Conservation (phyloP, 108 stramenopile genomes). For the Discostella pseudostelligera region DNA sequence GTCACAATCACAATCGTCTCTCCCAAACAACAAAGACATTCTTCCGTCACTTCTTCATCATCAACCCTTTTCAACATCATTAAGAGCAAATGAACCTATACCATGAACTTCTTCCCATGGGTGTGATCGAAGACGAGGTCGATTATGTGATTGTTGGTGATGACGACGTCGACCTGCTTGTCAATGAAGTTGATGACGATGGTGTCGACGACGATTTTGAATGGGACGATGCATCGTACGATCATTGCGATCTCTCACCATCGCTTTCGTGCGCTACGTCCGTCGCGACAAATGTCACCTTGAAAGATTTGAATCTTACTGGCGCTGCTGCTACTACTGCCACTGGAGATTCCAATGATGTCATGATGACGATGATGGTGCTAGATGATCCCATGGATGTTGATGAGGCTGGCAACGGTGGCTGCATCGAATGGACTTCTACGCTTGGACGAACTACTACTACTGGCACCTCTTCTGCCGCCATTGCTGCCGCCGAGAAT, state of each 20-base stretch:
- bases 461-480: too few species aligned
- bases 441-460: too few species aligned
- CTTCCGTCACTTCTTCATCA: too few species aligned
- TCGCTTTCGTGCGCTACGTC: constrained; percentile 42
- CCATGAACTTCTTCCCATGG: not conserved
- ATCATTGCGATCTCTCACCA: constrained; percentile 45
- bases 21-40: too few species aligned
- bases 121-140: constrained; percentile 33
- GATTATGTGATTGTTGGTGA: constrained; percentile 45
- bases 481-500: too few species aligned
- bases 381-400: not conserved
- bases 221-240: constrained; percentile 15
- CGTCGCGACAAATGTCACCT: constrained; percentile 40
- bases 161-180: constrained; percentile 14
- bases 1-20: too few species aligned
- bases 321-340: constrained; percentile 8
- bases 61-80: too few species aligned
- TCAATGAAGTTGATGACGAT: constrained; percentile 8
- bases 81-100: too few species aligned
- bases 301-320: constrained; percentile 29
- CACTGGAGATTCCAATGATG: constrained; percentile 13
- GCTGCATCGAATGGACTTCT: too few species aligned
- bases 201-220: constrained; percentile 18
- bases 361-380: constrained; percentile 5
- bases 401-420: constrained; percentile 1